A percentile compares a stretch with the other conserved stretches of the same genome.
phyloP scores from a whole-genome alignment of 2,329 filamentous ascomycete genomes.

The Raffaelea arxii region DNA sequence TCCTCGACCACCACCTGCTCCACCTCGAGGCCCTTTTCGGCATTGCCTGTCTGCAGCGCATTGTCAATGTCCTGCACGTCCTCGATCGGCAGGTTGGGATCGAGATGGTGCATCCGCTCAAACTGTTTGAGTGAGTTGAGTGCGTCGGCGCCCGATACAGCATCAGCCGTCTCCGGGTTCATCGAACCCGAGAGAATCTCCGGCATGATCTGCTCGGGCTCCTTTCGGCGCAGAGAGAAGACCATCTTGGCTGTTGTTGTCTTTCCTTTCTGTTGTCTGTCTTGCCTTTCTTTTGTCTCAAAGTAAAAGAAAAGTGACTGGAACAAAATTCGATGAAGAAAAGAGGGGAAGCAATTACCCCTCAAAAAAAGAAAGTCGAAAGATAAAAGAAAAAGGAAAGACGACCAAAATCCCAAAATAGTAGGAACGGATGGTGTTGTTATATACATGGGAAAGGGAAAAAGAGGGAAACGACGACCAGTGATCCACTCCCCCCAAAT shows the following conservation, averaged over 20 bases:
- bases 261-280: background rate
- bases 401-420: no score
- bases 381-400: background rate
- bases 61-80: constrained; percentile 51
- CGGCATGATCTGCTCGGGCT: constrained; percentile 35
- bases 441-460: no score
- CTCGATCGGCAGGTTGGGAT: constrained; percentile 56
- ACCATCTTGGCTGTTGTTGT: constrained; percentile 10
- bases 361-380: no score
- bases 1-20: constrained; percentile 51
- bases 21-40: constrained; percentile 45
- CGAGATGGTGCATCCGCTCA: constrained; percentile 51
- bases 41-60: constrained; percentile 43
- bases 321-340: no score
- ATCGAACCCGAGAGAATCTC: constrained; percentile 2
- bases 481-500: no score
- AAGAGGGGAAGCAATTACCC: no score
- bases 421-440: no score
- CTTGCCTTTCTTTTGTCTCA: background rate
- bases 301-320: no score
- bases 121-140: constrained; percentile 43
- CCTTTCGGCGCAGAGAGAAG: constrained; percentile 28
- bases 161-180: background rate
- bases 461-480: no score
- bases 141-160: constrained; percentile 14